phyloP scores from a whole-genome alignment of 2,329 filamentous ascomycete genomes.

The Periconia digitata region DNA sequence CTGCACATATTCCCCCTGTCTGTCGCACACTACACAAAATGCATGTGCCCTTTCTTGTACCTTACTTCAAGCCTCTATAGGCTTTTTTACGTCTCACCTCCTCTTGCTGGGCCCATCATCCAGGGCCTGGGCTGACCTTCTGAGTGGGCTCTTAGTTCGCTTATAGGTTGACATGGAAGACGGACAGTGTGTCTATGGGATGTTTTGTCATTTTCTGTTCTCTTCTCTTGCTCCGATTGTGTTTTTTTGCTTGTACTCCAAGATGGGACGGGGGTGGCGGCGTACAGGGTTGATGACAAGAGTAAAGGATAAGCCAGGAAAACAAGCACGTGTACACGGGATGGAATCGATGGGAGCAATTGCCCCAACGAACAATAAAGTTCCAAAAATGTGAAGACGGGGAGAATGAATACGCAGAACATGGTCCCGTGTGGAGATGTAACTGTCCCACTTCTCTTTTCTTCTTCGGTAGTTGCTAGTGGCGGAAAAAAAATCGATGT shows the following conservation, averaged over 20 bases:
- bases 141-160: background rate
- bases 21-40: background rate
- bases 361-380: too few species aligned
- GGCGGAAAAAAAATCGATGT: too few species aligned
- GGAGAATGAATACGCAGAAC: too few species aligned
- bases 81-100: background rate
- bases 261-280: background rate
- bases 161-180: background rate
- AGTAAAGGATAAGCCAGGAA: background rate
- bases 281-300: background rate
- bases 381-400: too few species aligned
- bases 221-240: background rate
- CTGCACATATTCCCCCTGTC: background rate
- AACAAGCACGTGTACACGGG: background rate
- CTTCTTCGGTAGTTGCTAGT: too few species aligned
- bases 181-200: background rate
- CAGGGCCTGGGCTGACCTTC: background rate
- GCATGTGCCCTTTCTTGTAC: constrained; percentile 9
- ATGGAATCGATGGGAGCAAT: background rate
- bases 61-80: constrained; percentile 1
- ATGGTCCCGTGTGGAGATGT: too few species aligned
- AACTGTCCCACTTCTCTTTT: too few species aligned
- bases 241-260: background rate
- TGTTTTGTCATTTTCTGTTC: background rate
- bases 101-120: background rate